Evolutionary conservation across 352 stramenopile species (phyloP).

Genomic region (Sclerospora graminicola): DNA sequence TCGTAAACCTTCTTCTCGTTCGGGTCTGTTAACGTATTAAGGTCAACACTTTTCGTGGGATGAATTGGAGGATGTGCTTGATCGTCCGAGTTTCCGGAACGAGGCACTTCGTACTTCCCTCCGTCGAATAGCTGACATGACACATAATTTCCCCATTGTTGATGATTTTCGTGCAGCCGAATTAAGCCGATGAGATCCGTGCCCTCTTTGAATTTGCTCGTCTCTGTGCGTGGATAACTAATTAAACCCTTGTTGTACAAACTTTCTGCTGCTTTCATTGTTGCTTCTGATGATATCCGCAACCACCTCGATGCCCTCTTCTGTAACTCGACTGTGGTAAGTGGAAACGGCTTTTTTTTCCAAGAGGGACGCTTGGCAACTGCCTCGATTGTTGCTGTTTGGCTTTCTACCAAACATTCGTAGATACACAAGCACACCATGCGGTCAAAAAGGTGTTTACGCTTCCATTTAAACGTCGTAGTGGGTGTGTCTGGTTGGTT

Average conservation of each 20-base stretch:
- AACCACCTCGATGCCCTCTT: conserved; percentile 94
- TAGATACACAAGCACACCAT: conserved; percentile 90
- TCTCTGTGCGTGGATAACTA: conserved; percentile 99
- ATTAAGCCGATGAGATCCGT: conserved; percentile 85
- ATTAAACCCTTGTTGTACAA: conserved; percentile 98
- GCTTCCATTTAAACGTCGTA: conserved; percentile 95
- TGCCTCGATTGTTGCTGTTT: conserved; percentile 48
- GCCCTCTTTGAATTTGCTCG: conserved; percentile 94
- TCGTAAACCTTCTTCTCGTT: conserved; percentile 95
- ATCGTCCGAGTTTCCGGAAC: conserved; percentile 90
- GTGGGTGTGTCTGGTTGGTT: conserved; percentile 37
- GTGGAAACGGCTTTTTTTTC: conserved; percentile 93
- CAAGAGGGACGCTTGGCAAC: conserved; percentile 77
- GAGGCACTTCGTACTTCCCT: conserved; percentile 74
- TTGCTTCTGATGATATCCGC: conserved; percentile 91
- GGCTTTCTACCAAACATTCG: conserved; percentile 55
- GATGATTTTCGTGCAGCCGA: conserved; percentile 53
- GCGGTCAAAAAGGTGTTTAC: conserved; percentile 93
- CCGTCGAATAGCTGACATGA: conserved; percentile 37
- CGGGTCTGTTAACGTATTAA: conserved; percentile 57
- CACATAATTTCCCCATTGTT: conserved; percentile 77
- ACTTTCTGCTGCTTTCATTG: conserved; percentile 93
- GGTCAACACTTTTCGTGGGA: conserved; percentile 90
- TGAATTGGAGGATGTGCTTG: conserved; percentile 98
- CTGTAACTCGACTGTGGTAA: conserved; percentile 98